Base-by-base conservation (phyloP, 2,329 filamentous ascomycete genomes). In the Ascochyta pisi region DNA sequence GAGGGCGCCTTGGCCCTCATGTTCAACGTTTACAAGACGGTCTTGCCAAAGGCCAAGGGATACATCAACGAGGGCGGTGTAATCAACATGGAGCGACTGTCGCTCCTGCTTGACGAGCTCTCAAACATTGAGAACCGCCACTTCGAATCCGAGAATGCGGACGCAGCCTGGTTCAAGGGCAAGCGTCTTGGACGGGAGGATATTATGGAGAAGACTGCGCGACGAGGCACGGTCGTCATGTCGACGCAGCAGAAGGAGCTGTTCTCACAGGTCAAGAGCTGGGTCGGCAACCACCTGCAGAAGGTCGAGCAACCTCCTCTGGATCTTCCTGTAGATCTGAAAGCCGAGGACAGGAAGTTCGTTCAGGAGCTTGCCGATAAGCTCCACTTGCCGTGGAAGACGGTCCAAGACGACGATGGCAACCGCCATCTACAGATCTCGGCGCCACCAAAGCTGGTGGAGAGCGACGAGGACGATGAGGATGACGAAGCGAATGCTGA, bases 21-120 rank as follows among this genome's bases (percentile, higher is more conserved):
- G 95, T 99, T 99, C 76, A 89, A 90, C 71, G 87, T 96, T 57
- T 99, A 99, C 83, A 98, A 98, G 77, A 84, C 89, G 43, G 87
- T 96, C 34, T 81, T 99, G 57, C 93, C 93, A 7, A 87, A 89
- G 71, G 89, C 92, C 68, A 90, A 91, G 53, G 95, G 95, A 5
- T 99, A 98, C 75, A 94, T 99, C 77, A 99, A 99, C 76, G 92
- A 99, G 74, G 87, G 90, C 51, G 96, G 95, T 69, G 88, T 90
- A 42, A 96, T 99, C 76, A 96, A 98, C 72, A 81, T 99, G 72
- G 79, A 89, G 60, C 86, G 95, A 53, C 80, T 99, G 57, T 85
- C 86, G 47, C 79, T 90, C 44, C 84, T 99, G 41, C 81, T 99
- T 40, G 86, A 92, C 29, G 91, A 96, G 73, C 82, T 99, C 53